Evolutionary conservation across 208 protist genomes (phyloP).

Genomic region (Novymonas esmeraldas): DNA sequence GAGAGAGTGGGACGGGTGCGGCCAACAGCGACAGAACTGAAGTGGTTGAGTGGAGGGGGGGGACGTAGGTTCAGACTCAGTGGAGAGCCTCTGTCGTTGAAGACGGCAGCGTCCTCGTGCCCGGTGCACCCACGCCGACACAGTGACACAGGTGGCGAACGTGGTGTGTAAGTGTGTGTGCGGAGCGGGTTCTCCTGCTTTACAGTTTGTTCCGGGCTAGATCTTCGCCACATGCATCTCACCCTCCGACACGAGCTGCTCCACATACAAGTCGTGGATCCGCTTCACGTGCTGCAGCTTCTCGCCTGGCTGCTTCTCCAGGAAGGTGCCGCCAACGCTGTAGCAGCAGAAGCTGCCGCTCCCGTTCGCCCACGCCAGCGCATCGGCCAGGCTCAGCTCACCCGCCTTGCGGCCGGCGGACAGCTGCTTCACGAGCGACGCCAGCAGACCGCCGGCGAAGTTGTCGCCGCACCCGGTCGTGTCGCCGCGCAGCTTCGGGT

Average conservation of each 20-base stretch:
- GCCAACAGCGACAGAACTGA: no score
- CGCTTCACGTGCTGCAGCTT: constrained; percentile 25
- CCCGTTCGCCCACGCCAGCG: constrained; percentile 29
- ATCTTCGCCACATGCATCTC: constrained; percentile 20
- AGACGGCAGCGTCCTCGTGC: no score
- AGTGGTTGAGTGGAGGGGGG: no score
- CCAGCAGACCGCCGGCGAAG: constrained; percentile 34
- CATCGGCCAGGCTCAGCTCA: constrained; percentile 26
- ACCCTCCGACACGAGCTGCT: constrained; percentile 28
- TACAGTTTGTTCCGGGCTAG: constrained; percentile 4
- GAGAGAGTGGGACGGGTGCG: no score
- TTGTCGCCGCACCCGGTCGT: constrained; percentile 44
- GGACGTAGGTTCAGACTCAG: no score
- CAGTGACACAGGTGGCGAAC: no score
- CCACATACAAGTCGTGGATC: constrained; percentile 29
- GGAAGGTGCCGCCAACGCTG: constrained; percentile 35
- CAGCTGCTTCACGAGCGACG: constrained; percentile 28
- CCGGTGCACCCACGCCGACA: no score
- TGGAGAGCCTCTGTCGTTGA: no score
- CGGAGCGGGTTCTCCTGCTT: no score
- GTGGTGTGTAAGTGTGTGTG: no score
- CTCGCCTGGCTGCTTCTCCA: constrained; percentile 29
- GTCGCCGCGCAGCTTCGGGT: constrained; percentile 34
- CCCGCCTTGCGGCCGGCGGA: constrained; percentile 19
- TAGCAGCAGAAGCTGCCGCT: constrained; percentile 38